Conservation (phyloP, 2,329 filamentous ascomycete genomes). For the Neodidymelliopsis sp. region DNA sequence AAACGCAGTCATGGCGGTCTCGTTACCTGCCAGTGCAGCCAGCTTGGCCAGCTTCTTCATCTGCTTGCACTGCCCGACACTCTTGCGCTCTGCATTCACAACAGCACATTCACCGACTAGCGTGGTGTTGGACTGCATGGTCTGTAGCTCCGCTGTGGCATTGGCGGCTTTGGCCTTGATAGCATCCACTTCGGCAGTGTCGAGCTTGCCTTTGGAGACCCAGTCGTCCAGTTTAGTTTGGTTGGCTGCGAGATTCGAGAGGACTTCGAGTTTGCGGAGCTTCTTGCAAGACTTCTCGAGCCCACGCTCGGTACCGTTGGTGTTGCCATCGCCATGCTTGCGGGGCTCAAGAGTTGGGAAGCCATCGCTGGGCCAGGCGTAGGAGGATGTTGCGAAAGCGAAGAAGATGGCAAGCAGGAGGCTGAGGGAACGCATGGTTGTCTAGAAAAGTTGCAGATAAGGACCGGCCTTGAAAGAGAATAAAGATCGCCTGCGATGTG, state of each 20-base stretch:
- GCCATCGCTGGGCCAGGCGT: slow-evolving; percentile 24
- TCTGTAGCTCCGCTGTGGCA: slow-evolving; percentile 30
- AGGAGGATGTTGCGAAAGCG: slow-evolving; percentile 27
- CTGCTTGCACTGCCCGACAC: slow-evolving; percentile 28
- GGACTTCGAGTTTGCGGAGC: slow-evolving; percentile 29
- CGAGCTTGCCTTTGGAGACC: slow-evolving; percentile 35
- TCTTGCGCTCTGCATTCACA: slow-evolving; percentile 33
- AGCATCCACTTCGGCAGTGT: slow-evolving; percentile 26
- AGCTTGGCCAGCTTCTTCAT: slow-evolving; percentile 35
- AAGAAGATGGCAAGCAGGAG: slow-evolving; percentile 28
- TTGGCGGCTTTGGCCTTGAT: slow-evolving; percentile 39
- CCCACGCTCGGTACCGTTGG: slow-evolving; percentile 15
- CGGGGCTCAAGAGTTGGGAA: slow-evolving; percentile 30
- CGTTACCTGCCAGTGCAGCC: slow-evolving; percentile 32
- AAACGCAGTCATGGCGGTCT: slow-evolving; percentile 35
- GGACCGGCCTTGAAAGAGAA: slow-evolving; percentile 27
- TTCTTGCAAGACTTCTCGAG: slow-evolving; percentile 33
- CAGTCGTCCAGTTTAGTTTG: slow-evolving; percentile 39
- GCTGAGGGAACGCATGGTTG: slow-evolving; percentile 27
- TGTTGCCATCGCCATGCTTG: slow-evolving; percentile 24
- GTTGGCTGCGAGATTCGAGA: slow-evolving; percentile 36
- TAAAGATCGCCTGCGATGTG: slow-evolving; percentile 14
- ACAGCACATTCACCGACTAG: slow-evolving; percentile 34
- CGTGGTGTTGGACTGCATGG: slow-evolving; percentile 35
- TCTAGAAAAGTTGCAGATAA: slow-evolving; percentile 10